These are phyloP conservation scores for Fagopyrum tataricum DNA, from an alignment of 148 eudicot species.

Conservation along the genomic window DNA sequence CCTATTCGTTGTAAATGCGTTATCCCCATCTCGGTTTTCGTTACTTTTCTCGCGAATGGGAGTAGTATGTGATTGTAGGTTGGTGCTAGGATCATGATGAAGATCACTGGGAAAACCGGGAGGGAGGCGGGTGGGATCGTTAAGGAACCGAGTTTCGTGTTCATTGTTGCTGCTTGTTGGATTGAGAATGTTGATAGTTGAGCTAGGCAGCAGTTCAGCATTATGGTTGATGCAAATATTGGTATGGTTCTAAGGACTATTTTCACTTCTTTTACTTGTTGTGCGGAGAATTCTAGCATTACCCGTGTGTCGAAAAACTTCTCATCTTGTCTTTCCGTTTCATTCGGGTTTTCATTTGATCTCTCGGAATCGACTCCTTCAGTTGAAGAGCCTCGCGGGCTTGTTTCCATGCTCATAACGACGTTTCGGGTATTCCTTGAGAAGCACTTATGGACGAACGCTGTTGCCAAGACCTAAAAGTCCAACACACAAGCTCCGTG, in stretches of 20 bases:
- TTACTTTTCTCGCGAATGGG: constrained; percentile 17
- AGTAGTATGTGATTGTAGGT: constrained; percentile 46
- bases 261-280: constrained; percentile 66
- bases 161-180: constrained; percentile 94
- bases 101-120: constrained; percentile 72
- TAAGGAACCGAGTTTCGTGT: constrained; percentile 53
- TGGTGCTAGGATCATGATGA: constrained; percentile 75
- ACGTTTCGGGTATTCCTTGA: constrained; percentile 31
- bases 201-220: constrained; percentile 92
- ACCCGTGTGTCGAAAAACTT: constrained; percentile 46
- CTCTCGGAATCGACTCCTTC: neutral
- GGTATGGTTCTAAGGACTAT: constrained; percentile 37
- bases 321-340: neutral
- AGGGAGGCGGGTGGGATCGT: constrained; percentile 85
- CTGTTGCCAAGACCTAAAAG: constrained; percentile 57
- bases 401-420: constrained; percentile 27
- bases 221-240: constrained; percentile 67
- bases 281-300: constrained; percentile 35
- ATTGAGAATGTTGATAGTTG: constrained; percentile 91
- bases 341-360: neutral
- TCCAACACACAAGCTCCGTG: no score
- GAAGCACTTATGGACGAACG: constrained; percentile 30
- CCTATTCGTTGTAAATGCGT: constrained; percentile 78
- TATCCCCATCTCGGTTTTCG: constrained; percentile 19
- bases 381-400: constrained; percentile 3